Evolutionary conservation across 2,329 filamentous ascomycete genomes (phyloP).

Genomic region (Xylaria hypoxylon): DNA sequence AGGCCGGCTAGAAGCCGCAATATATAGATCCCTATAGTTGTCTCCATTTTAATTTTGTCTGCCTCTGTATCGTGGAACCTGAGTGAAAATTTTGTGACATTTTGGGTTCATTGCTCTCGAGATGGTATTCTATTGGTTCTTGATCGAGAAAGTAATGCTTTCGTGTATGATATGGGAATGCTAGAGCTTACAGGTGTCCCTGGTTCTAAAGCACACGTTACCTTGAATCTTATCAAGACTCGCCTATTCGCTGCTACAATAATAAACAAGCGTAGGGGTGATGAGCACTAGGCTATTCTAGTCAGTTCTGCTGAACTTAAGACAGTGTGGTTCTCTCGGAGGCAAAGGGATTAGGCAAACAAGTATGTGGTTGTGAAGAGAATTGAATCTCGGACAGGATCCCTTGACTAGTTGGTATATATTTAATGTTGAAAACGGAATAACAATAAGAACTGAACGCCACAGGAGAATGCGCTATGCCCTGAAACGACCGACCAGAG

Average conservation of each 20-base stretch:
- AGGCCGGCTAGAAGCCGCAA: not conserved
- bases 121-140: constrained; percentile 1
- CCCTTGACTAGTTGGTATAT: not conserved
- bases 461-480: not conserved
- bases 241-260: too few species aligned
- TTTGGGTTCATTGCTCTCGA: too few species aligned
- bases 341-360: not conserved
- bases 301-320: not conserved
- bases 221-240: too few species aligned
- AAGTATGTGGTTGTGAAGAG: not conserved
- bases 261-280: too few species aligned
- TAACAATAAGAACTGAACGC: not conserved
- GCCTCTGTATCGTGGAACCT: not conserved
- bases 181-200: too few species aligned
- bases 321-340: not conserved
- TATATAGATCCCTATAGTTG: not conserved
- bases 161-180: too few species aligned
- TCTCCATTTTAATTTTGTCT: not conserved
- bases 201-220: too few species aligned
- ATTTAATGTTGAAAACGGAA: not conserved
- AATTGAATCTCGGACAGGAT: not conserved
- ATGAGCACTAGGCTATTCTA: not conserved
- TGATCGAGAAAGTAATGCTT: not conserved
- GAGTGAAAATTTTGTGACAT: too few species aligned
- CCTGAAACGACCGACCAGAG: not conserved